Conservation (phyloP, 2,329 filamentous ascomycete species). For the Fusarium beomiforme region DNA sequence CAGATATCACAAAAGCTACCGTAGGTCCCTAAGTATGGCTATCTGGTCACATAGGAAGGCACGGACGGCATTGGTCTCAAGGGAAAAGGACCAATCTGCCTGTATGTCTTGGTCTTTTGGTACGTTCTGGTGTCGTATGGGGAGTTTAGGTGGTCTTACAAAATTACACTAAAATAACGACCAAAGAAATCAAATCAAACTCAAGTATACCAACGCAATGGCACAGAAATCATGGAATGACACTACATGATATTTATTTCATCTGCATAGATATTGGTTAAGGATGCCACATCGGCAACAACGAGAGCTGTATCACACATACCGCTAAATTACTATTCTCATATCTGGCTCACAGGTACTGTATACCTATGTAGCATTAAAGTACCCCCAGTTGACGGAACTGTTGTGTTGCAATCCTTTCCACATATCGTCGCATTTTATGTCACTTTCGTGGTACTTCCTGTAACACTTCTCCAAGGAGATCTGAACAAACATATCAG, state of each 20-base stretch:
- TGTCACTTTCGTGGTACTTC: slow-evolving; percentile 2
- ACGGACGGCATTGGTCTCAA: neutral
- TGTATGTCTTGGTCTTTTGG: neutral
- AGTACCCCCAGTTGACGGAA: neutral
- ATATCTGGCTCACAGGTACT: neutral
- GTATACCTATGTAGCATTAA: slow-evolving; percentile 2
- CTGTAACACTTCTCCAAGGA: neutral
- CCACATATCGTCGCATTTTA: neutral
- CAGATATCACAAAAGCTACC: slow-evolving; percentile 1
- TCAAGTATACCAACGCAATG: neutral
- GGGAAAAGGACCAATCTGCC: neutral
- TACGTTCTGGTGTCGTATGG: neutral
- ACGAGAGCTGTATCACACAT: slow-evolving; percentile 23
- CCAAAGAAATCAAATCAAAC: neutral
- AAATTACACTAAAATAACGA: neutral
- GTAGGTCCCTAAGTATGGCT: neutral
- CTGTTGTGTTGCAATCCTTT: neutral
- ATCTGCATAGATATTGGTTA: slow-evolving; percentile 3
- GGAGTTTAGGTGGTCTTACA: neutral
- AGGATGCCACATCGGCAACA: slow-evolving; percentile 10
- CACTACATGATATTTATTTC: neutral
- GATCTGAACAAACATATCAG: neutral
- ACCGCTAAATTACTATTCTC: neutral
- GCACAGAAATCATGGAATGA: neutral
- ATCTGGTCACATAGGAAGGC: neutral